Base-by-base conservation (phyloP, 169 alveolate genomes). In the Eimeria maxima region DNA sequence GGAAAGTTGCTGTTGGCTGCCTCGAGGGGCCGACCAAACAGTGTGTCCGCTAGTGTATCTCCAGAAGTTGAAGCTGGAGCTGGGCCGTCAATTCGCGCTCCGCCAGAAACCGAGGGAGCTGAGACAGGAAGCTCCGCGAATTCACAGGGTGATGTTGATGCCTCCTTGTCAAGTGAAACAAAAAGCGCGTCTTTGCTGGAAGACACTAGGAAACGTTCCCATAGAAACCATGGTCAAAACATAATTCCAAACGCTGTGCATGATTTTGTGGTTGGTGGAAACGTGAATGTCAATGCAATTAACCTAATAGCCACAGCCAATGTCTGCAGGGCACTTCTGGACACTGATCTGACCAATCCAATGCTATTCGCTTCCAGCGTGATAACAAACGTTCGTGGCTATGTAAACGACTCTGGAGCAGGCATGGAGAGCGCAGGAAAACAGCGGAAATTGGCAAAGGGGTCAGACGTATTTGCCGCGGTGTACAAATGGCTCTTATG, bases 361-460 rank as follows among this genome's bases (percentile, higher is more conserved):
- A 24, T 55, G 63, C 44, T 87, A 24, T 65, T 87, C n/a, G 60
- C 84, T 3, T 38, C 29, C 29, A n/a, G 13, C 78, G 60, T 87
- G 57, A 50, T 87, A 13, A 27, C 80, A 7, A 65, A 63, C 63
- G 4, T 87, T 50, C 94, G 94, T 16, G 94, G 94, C 45, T 87
- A 87, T 65, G 44, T 87, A 8, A 87, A 42, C 47, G 94, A 87
- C 60, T 33, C 94, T 10, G 94, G 81, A 11, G 94, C 94, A 10
- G 94, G 94, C 69, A 50, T 87, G 14, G 83, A 60, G 65, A 87
- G 33, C 74, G 10, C 94, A 24, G 74, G 65, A 44, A 38, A 38
- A 44, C 94, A 87, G 65, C 60, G 94, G 11, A 87, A 87, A 38
- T 16, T 87, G 45, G 94, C 94, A 11, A 87, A 63, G 50, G 42